Evolutionary conservation across 495 filamentous ascomycete species (phyloP).

Genomic region (Xylaria cubensis): DNA sequence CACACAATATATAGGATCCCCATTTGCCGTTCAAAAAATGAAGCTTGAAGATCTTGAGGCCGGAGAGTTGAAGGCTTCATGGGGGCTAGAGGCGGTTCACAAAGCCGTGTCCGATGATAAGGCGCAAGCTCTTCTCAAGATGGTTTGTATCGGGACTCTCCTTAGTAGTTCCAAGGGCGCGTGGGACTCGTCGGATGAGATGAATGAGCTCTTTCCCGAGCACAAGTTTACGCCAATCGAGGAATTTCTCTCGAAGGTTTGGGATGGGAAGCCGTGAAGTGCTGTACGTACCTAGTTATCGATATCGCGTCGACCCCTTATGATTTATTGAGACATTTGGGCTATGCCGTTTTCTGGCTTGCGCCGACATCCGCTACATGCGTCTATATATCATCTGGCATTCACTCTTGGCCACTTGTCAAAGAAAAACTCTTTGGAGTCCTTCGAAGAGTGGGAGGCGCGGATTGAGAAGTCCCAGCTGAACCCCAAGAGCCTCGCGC

Average conservation of each 20-base stretch:
- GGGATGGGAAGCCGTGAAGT: slow-evolving; percentile 46
- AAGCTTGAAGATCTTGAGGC: slow-evolving; percentile 53
- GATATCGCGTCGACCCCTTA: not conserved
- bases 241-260: slow-evolving; percentile 55
- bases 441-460: not conserved
- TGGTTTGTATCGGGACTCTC: slow-evolving; percentile 48
- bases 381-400: not conserved
- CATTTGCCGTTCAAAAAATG: slow-evolving; percentile 54
- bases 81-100: slow-evolving; percentile 51
- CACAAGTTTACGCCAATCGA: slow-evolving; percentile 56
- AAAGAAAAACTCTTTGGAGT: not conserved
- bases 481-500: not conserved
- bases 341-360: not conserved
- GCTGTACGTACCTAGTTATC: not conserved
- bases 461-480: too few relatives aligned
- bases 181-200: slow-evolving; percentile 56
- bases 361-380: too few relatives aligned
- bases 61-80: slow-evolving; percentile 53
- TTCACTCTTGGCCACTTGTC: not conserved
- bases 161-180: slow-evolving; percentile 48
- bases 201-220: slow-evolving; percentile 60
- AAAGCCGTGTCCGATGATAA: slow-evolving; percentile 52
- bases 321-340: not conserved
- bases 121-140: slow-evolving; percentile 40
- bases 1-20: slow-evolving; percentile 33